Percentiles rank a stretch among this genome's conserved stretches.
Evolutionary conservation across 208 protist genomes (phyloP).

Genomic region (Crithidia fasciculata): DNA sequence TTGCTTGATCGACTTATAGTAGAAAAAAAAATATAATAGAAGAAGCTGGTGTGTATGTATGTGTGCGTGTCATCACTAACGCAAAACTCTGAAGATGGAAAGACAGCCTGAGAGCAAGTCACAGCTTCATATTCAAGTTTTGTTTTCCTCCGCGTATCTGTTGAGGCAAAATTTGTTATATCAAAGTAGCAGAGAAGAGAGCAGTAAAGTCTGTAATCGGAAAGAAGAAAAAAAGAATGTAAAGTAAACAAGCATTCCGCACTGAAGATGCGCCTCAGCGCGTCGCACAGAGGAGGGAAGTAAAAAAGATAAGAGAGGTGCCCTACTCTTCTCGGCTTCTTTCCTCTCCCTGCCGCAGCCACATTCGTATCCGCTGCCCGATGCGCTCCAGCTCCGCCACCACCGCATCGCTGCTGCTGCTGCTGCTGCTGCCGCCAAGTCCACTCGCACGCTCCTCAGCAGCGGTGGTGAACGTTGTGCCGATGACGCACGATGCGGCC

Average conservation of each 20-base stretch:
- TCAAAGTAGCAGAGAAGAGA: neutral
- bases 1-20: too few species aligned
- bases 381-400: neutral
- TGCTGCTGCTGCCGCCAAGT: neutral
- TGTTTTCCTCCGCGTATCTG: too few species aligned
- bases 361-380: neutral
- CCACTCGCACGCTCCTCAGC: too few species aligned
- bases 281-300: too few species aligned
- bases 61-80: too few species aligned
- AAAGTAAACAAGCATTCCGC: too few species aligned
- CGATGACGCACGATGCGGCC: constrained; percentile 27
- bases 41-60: too few species aligned
- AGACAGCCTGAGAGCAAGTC: too few species aligned
- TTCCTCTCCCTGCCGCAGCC: neutral
- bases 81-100: too few species aligned
- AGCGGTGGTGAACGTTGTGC: neutral
- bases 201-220: neutral
- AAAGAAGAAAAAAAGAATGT: neutral
- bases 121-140: too few species aligned
- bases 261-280: too few species aligned
- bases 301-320: constrained; percentile 2
- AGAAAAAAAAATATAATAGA: too few species aligned
- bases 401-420: neutral
- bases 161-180: neutral
- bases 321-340: neutral